These are phyloP conservation scores for Microsporum audouinii DNA, from an alignment of 2,329 filamentous ascomycete species.

Conservation along the genomic window DNA sequence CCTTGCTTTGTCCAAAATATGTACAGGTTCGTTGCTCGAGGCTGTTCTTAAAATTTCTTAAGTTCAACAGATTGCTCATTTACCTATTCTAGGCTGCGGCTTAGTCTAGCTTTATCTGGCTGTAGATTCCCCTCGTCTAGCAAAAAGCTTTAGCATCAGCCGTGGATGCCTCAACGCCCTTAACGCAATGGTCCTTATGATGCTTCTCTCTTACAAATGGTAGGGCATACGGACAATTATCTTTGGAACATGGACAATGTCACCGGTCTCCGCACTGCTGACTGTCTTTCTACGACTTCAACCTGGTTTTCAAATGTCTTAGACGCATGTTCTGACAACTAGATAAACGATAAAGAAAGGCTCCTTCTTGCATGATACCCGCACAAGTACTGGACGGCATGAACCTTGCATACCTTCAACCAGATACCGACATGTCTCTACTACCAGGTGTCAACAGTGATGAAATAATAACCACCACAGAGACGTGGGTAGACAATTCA, in stretches of 20 bases:
- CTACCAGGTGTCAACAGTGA: neutral
- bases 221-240: neutral
- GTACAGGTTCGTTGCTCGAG: neutral
- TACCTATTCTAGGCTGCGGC: neutral
- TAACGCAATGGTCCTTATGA: neutral
- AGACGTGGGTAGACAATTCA: neutral
- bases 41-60: neutral
- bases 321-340: neutral
- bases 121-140: neutral
- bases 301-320: neutral
- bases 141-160: neutral
- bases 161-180: neutral
- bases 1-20: neutral
- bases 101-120: neutral
- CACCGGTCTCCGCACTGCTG: neutral
- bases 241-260: neutral
- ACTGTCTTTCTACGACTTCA: neutral
- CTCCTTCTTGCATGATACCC: neutral
- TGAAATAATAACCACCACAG: neutral
- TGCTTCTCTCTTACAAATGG: neutral
- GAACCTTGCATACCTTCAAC: neutral
- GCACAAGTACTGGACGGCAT: neutral
- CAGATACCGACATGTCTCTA: neutral
- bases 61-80: neutral
- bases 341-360: neutral